Evolutionary conservation across 2,329 filamentous ascomycete genomes (phyloP).

Genomic region (Rhynchosporium agropyri): DNA sequence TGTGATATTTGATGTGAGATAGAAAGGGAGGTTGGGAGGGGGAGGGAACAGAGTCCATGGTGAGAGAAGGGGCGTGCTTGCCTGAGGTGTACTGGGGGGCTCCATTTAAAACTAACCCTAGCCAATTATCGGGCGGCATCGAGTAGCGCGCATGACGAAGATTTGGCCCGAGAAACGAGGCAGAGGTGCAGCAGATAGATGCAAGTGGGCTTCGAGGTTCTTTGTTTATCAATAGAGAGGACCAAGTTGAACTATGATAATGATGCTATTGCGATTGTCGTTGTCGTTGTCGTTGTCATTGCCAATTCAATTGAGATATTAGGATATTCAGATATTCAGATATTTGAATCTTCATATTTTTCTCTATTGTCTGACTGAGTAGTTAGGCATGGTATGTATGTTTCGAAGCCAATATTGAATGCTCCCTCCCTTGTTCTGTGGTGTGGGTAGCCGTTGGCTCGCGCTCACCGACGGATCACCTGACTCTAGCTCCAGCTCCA

Average conservation of each 20-base stretch:
- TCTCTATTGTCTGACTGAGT: no score
- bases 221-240: background rate
- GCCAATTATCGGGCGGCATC: background rate
- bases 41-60: slow-evolving; percentile 5
- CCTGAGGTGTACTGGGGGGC: background rate
- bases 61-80: background rate
- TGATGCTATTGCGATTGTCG: background rate
- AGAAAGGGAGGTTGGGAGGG: slow-evolving; percentile 11
- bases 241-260: background rate
- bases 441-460: no score
- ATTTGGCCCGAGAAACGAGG: slow-evolving; percentile 1
- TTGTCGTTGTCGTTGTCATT: background rate
- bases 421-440: no score
- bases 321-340: no score
- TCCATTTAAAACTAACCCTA: background rate
- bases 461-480: no score
- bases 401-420: no score
- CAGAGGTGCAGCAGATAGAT: no score
- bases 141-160: background rate
- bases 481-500: no score
- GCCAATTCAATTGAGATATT: background rate
- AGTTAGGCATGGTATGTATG: no score
- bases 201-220: background rate
- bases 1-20: background rate
- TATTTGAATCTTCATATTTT: no score